These are phyloP conservation scores for Macrophomina pseudophaseolina DNA, from an alignment of 2,329 filamentous ascomycete genomes.

Conservation along the genomic window DNA sequence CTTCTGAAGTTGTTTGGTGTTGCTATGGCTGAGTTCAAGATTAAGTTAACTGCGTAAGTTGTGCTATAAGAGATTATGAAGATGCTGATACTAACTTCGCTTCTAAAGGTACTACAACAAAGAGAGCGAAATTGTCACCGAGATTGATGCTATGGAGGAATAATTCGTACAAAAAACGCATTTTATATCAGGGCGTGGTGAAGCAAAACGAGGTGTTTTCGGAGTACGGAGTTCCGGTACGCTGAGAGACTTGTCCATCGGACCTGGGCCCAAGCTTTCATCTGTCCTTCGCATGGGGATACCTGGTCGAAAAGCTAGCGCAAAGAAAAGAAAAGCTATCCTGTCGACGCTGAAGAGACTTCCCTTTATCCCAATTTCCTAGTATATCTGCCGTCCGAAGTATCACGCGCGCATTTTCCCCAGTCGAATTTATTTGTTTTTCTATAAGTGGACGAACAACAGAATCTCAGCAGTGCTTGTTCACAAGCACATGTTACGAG, in stretches of 20 bases:
- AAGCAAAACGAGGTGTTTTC: conserved; percentile 13
- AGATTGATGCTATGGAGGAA: conserved; percentile 57
- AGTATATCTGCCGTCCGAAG: too few species aligned
- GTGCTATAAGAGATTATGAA: conserved; percentile 54
- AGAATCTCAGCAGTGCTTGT: too few species aligned
- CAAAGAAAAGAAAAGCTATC: background rate
- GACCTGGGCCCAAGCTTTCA: background rate
- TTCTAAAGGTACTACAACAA: conserved; percentile 65
- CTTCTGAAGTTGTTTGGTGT: conserved; percentile 93
- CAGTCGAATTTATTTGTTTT: too few species aligned
- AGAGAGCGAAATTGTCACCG: conserved; percentile 63
- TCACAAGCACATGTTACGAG: too few species aligned
- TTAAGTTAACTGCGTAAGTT: conserved; percentile 75
- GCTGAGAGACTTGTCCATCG: background rate
- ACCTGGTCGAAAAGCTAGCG: background rate
- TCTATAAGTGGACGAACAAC: too few species aligned
- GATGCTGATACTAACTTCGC: conserved; percentile 38
- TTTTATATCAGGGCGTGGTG: background rate
- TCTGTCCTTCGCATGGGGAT: background rate
- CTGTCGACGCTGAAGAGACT: too few species aligned
- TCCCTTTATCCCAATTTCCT: too few species aligned
- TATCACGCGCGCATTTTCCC: too few species aligned
- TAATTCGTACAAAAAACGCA: conserved; percentile 31
- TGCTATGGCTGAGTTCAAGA: conserved; percentile 86
- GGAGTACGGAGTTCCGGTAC: conserved; percentile 18